Evolutionary conservation across 2,329 filamentous ascomycete genomes (phyloP).

Genomic region (Davidsoniella virescens): DNA sequence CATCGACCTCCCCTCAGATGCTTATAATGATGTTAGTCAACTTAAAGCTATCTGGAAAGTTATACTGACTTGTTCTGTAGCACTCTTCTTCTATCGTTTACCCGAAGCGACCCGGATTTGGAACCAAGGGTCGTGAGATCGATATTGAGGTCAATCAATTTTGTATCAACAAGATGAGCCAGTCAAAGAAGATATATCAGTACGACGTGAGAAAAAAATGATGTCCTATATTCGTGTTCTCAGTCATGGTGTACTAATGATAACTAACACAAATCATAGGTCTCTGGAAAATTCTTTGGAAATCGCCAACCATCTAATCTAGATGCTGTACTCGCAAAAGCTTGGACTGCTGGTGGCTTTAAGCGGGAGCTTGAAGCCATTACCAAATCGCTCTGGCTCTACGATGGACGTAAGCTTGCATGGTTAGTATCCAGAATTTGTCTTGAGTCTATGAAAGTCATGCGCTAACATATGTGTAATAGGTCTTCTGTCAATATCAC

Average conservation of each 20-base stretch:
- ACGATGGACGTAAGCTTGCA: slow-evolving; percentile 70
- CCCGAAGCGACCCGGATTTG: slow-evolving; percentile 37
- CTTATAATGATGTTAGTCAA: slow-evolving; percentile 28
- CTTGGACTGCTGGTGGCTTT: slow-evolving; percentile 53
- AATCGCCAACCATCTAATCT: slow-evolving; percentile 10
- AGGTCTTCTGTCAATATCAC: slow-evolving; percentile 20
- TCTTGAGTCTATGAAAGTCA: not conserved
- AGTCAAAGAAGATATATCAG: slow-evolving; percentile 51
- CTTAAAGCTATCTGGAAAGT: not conserved
- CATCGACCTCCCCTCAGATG: slow-evolving; percentile 42
- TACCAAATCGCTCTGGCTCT: slow-evolving; percentile 46
- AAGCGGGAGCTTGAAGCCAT: slow-evolving; percentile 21
- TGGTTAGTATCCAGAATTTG: slow-evolving; percentile 39
- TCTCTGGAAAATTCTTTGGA: slow-evolving; percentile 10
- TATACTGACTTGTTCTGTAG: not conserved
- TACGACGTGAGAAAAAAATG: slow-evolving; percentile 54
- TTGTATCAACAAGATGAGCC: slow-evolving; percentile 42
- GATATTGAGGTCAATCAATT: slow-evolving; percentile 57
- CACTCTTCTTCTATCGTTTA: slow-evolving; percentile 1
- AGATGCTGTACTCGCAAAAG: slow-evolving; percentile 51
- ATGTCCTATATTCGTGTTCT: too few relatives aligned
- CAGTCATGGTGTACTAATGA: not conserved
- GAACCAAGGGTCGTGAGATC: slow-evolving; percentile 38
- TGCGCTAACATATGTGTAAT: slow-evolving; percentile 12
- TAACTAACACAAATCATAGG: slow-evolving; percentile 2